Evolutionary conservation across 1,139 yeast genomes (phyloP).

Genomic region (Pichia sp.): DNA sequence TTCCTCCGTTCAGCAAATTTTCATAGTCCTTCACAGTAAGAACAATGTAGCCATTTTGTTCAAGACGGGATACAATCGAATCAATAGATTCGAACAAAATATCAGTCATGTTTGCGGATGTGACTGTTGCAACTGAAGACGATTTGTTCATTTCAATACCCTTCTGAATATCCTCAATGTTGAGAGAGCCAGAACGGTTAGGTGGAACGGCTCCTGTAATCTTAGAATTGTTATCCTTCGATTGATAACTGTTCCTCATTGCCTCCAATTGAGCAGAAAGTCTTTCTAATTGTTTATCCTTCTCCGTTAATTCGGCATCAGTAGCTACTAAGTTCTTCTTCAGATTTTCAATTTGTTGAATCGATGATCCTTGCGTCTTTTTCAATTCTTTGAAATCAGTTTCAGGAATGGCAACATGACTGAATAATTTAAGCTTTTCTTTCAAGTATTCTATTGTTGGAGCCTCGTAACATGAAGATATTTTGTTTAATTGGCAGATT

Average conservation of each 20-base stretch:
- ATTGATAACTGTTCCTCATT: neutral
- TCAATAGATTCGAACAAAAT: constrained; percentile 19
- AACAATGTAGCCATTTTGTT: constrained; percentile 23
- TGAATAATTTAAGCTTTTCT: too few species aligned
- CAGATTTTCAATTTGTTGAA: too few species aligned
- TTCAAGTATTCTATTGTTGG: too few species aligned
- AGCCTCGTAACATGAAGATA: too few species aligned
- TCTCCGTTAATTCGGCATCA: constrained; percentile 2
- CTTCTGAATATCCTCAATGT: constrained; percentile 1
- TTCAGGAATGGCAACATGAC: too few species aligned
- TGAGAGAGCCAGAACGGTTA: neutral
- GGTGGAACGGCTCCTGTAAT: neutral
- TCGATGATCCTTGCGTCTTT: too few species aligned
- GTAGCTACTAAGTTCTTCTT: neutral
- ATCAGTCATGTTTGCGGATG: constrained; percentile 14
- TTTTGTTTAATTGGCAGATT: too few species aligned
- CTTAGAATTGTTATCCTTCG: neutral
- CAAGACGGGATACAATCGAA: constrained; percentile 18
- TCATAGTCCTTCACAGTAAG: constrained; percentile 24
- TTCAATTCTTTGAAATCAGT: too few species aligned
- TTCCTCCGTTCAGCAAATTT: constrained; percentile 8
- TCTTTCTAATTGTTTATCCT: neutral
- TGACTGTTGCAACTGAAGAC: constrained; percentile 18
- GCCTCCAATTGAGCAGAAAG: neutral
- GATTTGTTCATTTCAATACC: constrained; percentile 15